Evolutionary conservation across 2,329 filamentous ascomycete species (phyloP), one percentile per base, ranked within the genome.

Genomic region (Trichoderma arundinaceum): DNA sequence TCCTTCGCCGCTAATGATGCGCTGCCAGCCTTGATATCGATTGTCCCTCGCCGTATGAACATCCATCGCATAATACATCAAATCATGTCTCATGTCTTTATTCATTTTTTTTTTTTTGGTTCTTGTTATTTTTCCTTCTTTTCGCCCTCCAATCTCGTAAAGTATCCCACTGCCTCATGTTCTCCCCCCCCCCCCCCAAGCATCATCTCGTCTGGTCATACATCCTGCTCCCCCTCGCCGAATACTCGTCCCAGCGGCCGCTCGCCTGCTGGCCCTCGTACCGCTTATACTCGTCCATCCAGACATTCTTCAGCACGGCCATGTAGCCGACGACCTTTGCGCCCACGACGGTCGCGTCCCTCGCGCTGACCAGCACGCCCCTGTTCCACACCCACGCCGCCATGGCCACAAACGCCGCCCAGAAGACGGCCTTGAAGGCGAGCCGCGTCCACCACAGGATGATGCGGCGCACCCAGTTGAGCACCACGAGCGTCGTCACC

Each of bases 361-460:
- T 81, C 13, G 85, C 78, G 69, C 88, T 89, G 66, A 86, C 86
- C 69, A 87, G 86, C 15, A 89, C 74, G 0, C 92, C 89, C 2
- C 92, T 81, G 73, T 88, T 87, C 76, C 84, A 90, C 3, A 90
- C 81, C 67, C 84, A 82, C 17, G 88, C 79, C 0, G 82, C 81
- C 0, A 88, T 48, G 0, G 82, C 81, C 4, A 83, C 78, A 2
- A 94, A 70, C 1, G 80, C 75, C 1, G 83, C 84, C 87, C 88
- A 95, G 69, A 92, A 87, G 1, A 85, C 75, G 48, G 92, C 70
- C 28, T 84, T 79, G 68, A 92, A 76, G 10, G 83, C 82, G 64
- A 96, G 74, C n/a, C 85, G 81, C 60, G 92, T 86, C 87, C 92
- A 92, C 80, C 89, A 96, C 73, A 92, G 80, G 66, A 96, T 82